These are phyloP conservation scores for Paragyromitra xinjiangensis DNA, from an alignment of 495 filamentous ascomycete genomes.

Conservation along the genomic window DNA sequence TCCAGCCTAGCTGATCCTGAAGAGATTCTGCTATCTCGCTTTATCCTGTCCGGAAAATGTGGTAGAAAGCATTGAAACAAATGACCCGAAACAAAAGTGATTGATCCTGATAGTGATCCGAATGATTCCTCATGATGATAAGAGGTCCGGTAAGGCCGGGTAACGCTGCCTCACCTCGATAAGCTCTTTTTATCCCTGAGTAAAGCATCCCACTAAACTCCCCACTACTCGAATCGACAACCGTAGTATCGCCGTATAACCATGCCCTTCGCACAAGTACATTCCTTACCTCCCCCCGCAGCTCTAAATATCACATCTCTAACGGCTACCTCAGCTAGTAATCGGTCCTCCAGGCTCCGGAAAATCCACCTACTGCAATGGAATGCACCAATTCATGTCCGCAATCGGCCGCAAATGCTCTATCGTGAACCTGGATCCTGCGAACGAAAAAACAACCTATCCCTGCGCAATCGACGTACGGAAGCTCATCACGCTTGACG, in stretches of 20 bases:
- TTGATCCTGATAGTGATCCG: neutral
- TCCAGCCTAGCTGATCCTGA: too few relatives aligned
- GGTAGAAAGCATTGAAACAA: too few relatives aligned
- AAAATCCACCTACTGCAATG: constrained; percentile 97
- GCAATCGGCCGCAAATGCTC: constrained; percentile 95
- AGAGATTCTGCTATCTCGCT: too few relatives aligned
- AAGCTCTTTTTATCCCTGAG: neutral
- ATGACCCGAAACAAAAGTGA: too few relatives aligned
- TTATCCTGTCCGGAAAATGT: too few relatives aligned
- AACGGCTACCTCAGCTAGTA: constrained; percentile 71
- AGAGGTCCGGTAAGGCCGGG: constrained; percentile 21
- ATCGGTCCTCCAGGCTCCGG: constrained; percentile 92
- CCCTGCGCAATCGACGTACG: constrained; percentile 90
- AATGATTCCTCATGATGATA: constrained; percentile 35
- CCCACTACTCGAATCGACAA: neutral
- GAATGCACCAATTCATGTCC: constrained; percentile 96
- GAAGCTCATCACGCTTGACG: constrained; percentile 84
- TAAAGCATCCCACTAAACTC: constrained; percentile 19
- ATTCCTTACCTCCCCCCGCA: neutral
- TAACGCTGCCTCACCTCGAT: constrained; percentile 1
- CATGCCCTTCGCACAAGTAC: constrained; percentile 58
- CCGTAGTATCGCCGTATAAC: constrained; percentile 8
- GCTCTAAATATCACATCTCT: constrained; percentile 46
- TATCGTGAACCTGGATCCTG: constrained; percentile 94
- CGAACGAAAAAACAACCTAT: constrained; percentile 85